These are phyloP conservation scores for Pseudogymnoascus sp. DNA, from an alignment of 2,329 filamentous ascomycete species.

Conservation along the genomic window DNA sequence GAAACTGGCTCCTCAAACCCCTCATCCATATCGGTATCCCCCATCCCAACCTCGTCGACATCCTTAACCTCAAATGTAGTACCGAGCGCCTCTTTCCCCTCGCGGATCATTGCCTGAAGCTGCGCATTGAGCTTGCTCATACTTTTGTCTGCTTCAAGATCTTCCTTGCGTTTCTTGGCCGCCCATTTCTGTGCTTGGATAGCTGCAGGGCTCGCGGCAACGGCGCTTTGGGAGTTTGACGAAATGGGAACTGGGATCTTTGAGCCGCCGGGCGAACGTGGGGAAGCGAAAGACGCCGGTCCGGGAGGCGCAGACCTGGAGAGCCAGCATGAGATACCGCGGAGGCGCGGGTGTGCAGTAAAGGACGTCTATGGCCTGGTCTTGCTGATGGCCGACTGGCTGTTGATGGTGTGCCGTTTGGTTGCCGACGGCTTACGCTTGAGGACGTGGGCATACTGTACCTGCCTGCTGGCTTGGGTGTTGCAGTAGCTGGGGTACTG, in stretches of 20 bases:
- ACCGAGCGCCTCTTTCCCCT: conserved; percentile 80
- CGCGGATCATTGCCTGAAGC: conserved; percentile 77
- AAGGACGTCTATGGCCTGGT: conserved; percentile 28
- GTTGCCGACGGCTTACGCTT: conserved; percentile 14
- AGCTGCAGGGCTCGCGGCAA: conserved; percentile 32
- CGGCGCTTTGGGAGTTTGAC: background rate
- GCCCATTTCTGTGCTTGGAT: conserved; percentile 68
- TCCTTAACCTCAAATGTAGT: conserved; percentile 60
- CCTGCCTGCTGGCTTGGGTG: conserved; percentile 15
- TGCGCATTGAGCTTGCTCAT: conserved; percentile 74
- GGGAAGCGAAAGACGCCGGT: conserved; percentile 48
- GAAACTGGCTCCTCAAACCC: background rate
- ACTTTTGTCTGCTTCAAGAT: conserved; percentile 70
- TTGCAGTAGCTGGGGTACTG: conserved; percentile 9
- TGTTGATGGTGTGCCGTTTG: conserved; percentile 13
- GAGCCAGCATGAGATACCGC: conserved; percentile 44
- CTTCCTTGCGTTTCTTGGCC: conserved; percentile 63
- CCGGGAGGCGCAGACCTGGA: conserved; percentile 35
- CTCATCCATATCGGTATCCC: conserved; percentile 7
- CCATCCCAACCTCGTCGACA: conserved; percentile 3
- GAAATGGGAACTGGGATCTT: conserved; percentile 11
- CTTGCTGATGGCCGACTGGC: conserved; percentile 25
- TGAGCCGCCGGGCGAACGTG: conserved; percentile 34
- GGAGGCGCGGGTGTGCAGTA: conserved; percentile 31
- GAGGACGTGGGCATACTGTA: conserved; percentile 25